Evolutionary conservation across 805 yeast species (phyloP).

Genomic region (Pichia insulana): DNA sequence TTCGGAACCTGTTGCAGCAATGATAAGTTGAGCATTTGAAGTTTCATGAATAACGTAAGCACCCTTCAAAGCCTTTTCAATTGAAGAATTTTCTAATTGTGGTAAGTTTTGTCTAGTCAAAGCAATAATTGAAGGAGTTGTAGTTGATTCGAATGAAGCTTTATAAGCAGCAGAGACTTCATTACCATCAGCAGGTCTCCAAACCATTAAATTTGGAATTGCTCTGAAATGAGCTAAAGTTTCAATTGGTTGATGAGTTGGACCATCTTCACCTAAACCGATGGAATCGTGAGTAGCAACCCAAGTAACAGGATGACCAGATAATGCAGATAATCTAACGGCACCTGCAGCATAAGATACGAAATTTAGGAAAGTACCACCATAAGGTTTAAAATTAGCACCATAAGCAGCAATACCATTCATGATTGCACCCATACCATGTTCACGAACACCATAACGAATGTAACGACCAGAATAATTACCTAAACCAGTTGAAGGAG

Average conservation of each 20-base stretch:
- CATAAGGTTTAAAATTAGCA: conserved; percentile 81
- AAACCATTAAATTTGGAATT: conserved; percentile 68
- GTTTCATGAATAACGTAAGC: conserved; percentile 71
- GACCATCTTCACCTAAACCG: conserved; percentile 90
- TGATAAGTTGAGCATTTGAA: conserved; percentile 57
- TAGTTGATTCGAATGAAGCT: conserved; percentile 49
- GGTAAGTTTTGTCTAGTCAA: conserved; percentile 84
- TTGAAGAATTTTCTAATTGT: conserved; percentile 84
- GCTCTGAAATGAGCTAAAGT: conserved; percentile 84
- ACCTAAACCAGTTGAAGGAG: conserved; percentile 72
- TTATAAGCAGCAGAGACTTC: conserved; percentile 79
- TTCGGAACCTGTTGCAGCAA: conserved; percentile 94
- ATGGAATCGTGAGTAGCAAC: conserved; percentile 87
- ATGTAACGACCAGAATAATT: conserved; percentile 86
- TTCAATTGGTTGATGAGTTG: conserved; percentile 90
- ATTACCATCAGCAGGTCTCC: conserved; percentile 94
- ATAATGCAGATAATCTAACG: conserved; percentile 73
- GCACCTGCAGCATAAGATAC: conserved; percentile 81
- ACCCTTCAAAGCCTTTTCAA: conserved; percentile 91
- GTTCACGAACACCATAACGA: conserved; percentile 98
- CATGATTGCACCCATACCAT: conserved; percentile 97
- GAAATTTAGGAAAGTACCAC: conserved; percentile 97
- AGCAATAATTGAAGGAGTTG: conserved; percentile 69
- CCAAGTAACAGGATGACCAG: conserved; percentile 78
- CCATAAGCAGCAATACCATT: conserved; percentile 93